Evolutionary conservation across 805 yeast genomes (phyloP).

Genomic region (Lachancea cidri): DNA sequence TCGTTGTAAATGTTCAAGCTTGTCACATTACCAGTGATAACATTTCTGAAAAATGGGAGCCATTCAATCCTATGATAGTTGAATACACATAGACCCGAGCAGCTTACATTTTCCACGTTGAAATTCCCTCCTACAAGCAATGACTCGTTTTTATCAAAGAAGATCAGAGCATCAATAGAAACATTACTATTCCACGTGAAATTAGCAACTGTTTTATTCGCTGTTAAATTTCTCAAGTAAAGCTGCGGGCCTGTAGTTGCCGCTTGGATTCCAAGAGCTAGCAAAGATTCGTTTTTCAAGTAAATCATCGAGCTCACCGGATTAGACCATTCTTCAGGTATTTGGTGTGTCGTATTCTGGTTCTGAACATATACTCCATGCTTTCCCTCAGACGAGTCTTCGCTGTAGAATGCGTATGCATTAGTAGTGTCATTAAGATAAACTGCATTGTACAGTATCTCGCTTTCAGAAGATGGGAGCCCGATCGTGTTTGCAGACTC

Average conservation of each 20-base stretch:
- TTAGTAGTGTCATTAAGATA: conserved; percentile 43
- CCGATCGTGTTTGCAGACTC: conserved; percentile 9
- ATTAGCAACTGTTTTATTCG: conserved; percentile 42
- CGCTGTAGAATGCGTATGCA: conserved; percentile 58
- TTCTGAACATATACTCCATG: conserved; percentile 10
- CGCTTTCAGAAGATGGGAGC: conserved; percentile 13
- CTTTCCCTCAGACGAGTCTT: conserved; percentile 18
- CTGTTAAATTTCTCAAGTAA: conserved; percentile 33
- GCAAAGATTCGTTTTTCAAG: conserved; percentile 21
- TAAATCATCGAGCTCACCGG: conserved; percentile 22
- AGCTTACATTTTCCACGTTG: conserved; percentile 50
- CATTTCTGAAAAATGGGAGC: conserved; percentile 35
- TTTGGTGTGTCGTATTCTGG: background rate
- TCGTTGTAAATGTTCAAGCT: conserved; percentile 45
- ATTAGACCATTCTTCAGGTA: conserved; percentile 18
- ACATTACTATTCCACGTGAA: conserved; percentile 33
- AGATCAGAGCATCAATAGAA: conserved; percentile 40
- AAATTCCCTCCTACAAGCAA: conserved; percentile 69
- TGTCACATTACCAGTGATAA: conserved; percentile 48
- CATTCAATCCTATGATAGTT: conserved; percentile 51
- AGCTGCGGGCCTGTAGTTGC: conserved; percentile 12
- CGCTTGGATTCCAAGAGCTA: conserved; percentile 31
- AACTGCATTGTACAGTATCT: conserved; percentile 12
- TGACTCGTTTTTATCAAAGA: conserved; percentile 37
- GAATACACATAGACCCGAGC: conserved; percentile 63